Percentiles rank a stretch among this genome's conserved stretches.
These are phyloP conservation scores for Hexamita inflata DNA, from an alignment of 208 protist species.

Conservation along the genomic window DNA sequence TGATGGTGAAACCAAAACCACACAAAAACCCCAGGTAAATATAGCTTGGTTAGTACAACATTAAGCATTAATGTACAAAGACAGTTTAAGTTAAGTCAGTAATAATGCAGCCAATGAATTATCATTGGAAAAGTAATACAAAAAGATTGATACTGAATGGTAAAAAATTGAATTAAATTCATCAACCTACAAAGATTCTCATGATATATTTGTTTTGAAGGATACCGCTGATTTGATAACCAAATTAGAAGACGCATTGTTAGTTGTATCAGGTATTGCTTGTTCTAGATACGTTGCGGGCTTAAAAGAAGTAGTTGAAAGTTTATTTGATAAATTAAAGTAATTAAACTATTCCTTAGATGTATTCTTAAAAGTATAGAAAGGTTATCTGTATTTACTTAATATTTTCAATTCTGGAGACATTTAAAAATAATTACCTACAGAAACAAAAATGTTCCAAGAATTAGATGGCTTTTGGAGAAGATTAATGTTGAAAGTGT, in stretches of 20 bases:
- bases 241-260: constrained; percentile 15
- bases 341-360: constrained; percentile 37
- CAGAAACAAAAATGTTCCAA: constrained; percentile 76
- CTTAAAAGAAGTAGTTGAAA: background rate
- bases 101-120: constrained; percentile 25
- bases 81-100: background rate
- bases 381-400: constrained; percentile 96
- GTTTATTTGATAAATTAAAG: background rate
- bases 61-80: background rate
- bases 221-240: constrained; percentile 15
- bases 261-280: constrained; percentile 17
- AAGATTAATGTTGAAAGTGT: constrained; percentile 39
- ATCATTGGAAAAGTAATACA: background rate
- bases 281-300: background rate
- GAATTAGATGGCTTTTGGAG: constrained; percentile 58
- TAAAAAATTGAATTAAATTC: background rate
- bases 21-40: background rate
- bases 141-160: constrained; percentile 21
- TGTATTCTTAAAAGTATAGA: constrained; percentile 85
- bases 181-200: background rate
- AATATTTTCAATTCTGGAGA: constrained; percentile 93
- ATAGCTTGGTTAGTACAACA: constrained; percentile 8
- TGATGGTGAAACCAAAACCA: background rate
- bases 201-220: constrained; percentile 17
- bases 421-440: constrained; percentile 85